These are phyloP conservation scores for Penicillium sp. DNA, from an alignment of 2,329 filamentous ascomycete species.

Conservation along the genomic window DNA sequence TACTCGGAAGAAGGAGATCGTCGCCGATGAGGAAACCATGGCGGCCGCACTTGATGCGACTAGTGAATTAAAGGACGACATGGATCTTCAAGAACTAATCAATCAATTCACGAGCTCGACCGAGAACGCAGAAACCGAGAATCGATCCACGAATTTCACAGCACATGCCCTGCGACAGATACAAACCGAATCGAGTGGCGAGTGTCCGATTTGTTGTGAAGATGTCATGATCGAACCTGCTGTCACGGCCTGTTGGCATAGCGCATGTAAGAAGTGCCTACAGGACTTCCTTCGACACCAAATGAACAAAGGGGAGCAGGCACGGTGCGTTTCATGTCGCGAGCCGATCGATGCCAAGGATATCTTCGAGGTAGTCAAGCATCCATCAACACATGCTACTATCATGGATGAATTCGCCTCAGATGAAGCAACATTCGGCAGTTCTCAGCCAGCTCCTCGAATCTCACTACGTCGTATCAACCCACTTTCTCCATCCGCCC, in stretches of 20 bases:
- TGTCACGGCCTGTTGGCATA: constrained; percentile 97
- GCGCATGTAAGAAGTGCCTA: constrained; percentile 92
- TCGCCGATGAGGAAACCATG: constrained; percentile 86
- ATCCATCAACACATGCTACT: constrained; percentile 55
- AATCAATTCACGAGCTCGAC: constrained; percentile 77
- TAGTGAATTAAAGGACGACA: constrained; percentile 86
- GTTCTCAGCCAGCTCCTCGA: constrained; percentile 47
- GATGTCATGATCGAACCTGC: constrained; percentile 94
- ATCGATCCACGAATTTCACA: constrained; percentile 70
- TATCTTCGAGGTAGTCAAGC: constrained; percentile 87
- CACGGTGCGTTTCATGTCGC: constrained; percentile 89
- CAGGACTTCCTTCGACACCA: constrained; percentile 88
- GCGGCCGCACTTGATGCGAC: constrained; percentile 76
- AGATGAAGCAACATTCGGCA: constrained; percentile 41
- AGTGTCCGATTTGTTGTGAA: constrained; percentile 93
- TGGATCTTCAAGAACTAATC: constrained; percentile 89
- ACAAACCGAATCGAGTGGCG: constrained; percentile 81
- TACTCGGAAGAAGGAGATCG: constrained; percentile 80
- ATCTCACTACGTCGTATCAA: constrained; percentile 66
- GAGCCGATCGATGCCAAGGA: constrained; percentile 80
- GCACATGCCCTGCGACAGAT: constrained; percentile 89
- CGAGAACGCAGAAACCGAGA: constrained; percentile 57
- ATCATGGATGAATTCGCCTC: constrained; percentile 51
- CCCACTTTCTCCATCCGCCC: constrained; percentile 62
- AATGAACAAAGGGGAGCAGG: constrained; percentile 72